Base-by-base conservation (phyloP, 1,139 yeast genomes). In the Kurtzmaniella quercitrusa region DNA sequence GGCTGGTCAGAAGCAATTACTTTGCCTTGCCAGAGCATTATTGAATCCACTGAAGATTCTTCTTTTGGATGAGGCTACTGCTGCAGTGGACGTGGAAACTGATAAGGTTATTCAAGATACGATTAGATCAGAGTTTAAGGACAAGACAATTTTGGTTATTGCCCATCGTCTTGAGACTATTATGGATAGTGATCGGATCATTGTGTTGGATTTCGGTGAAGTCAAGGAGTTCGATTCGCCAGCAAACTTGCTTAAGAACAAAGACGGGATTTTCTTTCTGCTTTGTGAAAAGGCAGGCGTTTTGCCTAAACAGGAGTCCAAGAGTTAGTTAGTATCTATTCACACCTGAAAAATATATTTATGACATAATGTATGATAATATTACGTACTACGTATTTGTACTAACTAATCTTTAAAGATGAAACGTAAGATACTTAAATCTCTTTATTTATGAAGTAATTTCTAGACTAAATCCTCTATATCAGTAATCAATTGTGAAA, bases 101-200 rank as follows among this genome's bases (percentile, higher is more conserved):
- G 63, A 59, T 40, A 56, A 56, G 45, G 55, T 58, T 34, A 55
- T 59, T 21, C 63, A 59, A 43, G 54, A 59, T 23, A 59, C 63
- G 6, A 59, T 59, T 31, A 44, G 62, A 21, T 41, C 43, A 11
- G 60, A 55, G 38, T 59, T 59, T 44, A 55, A 53, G 34, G 60
- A 58, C 40, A 53, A 54, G 44, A 59, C 63, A 7, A 58, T 59
- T 41, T 50, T 59, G 43, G 53, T 62, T 23, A 58, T 59, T 45
- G 63, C 63, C 3, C 63, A 59, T 42, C 51, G 63, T 50, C 51
- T 59, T 43, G 62, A 58, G 25, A 59, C 63, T 1, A 50, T 59
- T 31, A 49, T 59, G 59, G 62, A 59, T 36, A 57, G 62, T 47
- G 63, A 59, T 47, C 44, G 57, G 38, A 55, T 59, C 2, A 45